phyloP scores from a whole-genome alignment of 345 rosid species.

The Melaleuca alternifolia region DNA sequence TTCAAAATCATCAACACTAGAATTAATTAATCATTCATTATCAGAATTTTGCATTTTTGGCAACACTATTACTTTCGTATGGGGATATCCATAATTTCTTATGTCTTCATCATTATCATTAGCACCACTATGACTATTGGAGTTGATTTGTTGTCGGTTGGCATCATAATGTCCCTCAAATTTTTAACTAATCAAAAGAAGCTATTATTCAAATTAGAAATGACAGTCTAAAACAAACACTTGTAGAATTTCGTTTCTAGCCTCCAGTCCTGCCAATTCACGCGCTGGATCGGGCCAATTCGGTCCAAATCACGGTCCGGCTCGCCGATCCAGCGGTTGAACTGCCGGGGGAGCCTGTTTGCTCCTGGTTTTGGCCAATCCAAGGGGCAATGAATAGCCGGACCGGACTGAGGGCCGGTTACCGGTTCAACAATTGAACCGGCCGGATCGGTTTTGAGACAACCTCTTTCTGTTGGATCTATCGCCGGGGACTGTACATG shows the following conservation, averaged over 20 bases:
- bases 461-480: not conserved
- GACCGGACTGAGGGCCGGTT: fast-evolving
- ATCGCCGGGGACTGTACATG: not conserved
- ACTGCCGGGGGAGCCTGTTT: not conserved
- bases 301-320: not conserved
- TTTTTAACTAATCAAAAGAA: too few relatives aligned
- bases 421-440: not conserved
- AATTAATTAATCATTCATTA: too few relatives aligned
- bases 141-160: too few relatives aligned
- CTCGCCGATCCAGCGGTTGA: not conserved
- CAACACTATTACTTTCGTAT: too few relatives aligned
- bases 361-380: not conserved
- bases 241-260: not conserved
- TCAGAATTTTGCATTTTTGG: too few relatives aligned
- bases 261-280: not conserved
- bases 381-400: not conserved
- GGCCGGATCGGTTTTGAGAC: not conserved
- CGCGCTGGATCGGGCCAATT: not conserved
- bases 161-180: too few relatives aligned
- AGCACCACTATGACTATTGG: too few relatives aligned
- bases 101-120: too few relatives aligned
- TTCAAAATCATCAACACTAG: too few relatives aligned
- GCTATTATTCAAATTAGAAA: too few relatives aligned
- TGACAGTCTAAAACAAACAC: too few relatives aligned
- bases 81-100: too few relatives aligned